These are phyloP conservation scores for Barnettozyma californica DNA, from an alignment of 805 yeast species.

Conservation along the genomic window DNA sequence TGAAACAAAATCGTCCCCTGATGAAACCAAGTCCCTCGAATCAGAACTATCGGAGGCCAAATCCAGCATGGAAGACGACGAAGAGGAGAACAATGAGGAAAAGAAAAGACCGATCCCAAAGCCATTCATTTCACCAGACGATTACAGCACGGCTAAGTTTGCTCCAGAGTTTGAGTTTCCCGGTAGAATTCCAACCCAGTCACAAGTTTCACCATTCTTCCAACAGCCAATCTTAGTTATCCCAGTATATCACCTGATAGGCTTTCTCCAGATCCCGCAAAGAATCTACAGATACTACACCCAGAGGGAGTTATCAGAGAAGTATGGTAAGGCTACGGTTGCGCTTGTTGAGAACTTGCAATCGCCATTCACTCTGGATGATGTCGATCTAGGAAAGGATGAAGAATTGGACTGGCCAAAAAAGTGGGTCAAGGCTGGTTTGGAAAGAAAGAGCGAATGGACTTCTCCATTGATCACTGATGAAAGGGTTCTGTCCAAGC, in stretches of 20 bases:
- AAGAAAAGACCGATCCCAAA: conserved; percentile 45
- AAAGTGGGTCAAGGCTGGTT: conserved; percentile 77
- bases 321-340: conserved; percentile 49
- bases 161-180: conserved; percentile 40
- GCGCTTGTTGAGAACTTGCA: conserved; percentile 40
- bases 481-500: conserved; percentile 49
- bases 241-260: conserved; percentile 72
- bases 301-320: conserved; percentile 64
- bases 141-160: conserved; percentile 47
- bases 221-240: conserved; percentile 76
- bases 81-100: conserved; percentile 21
- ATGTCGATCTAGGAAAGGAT: conserved; percentile 36
- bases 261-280: conserved; percentile 70
- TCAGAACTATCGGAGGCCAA: conserved; percentile 2
- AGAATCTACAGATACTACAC: conserved; percentile 77
- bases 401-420: conserved; percentile 89
- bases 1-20: not conserved
- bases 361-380: conserved; percentile 46
- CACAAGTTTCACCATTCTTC: conserved; percentile 51
- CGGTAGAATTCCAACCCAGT: conserved; percentile 21
- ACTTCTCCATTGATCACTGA: conserved; percentile 68
- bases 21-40: conserved; percentile 15
- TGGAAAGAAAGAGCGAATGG: conserved; percentile 81
- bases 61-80: conserved; percentile 23
- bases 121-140: conserved; percentile 58